Evolutionary conservation across 345 rosid species (phyloP).

Genomic region (Combretum micranthum): DNA sequence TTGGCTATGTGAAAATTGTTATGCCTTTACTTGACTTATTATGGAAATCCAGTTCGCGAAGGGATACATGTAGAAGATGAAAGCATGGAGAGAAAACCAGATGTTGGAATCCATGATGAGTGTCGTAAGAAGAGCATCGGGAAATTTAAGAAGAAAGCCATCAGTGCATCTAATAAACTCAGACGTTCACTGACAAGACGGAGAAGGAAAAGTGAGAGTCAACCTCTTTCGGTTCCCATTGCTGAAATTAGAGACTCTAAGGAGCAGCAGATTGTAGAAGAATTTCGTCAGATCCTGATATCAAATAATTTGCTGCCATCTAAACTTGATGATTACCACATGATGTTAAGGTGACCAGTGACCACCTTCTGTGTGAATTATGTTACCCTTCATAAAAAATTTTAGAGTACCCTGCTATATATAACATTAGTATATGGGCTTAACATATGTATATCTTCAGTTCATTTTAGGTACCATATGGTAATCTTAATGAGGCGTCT

Average conservation of each 20-base stretch:
- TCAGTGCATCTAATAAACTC: conserved; percentile 60
- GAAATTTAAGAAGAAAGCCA: conserved; percentile 64
- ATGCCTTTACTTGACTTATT: too few species aligned
- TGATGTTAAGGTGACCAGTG: conserved; percentile 71
- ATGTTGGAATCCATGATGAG: conserved; percentile 63
- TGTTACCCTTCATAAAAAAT: background rate
- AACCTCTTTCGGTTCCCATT: conserved; percentile 36
- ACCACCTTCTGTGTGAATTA: background rate
- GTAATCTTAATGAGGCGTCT: too few species aligned
- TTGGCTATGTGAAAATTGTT: too few species aligned
- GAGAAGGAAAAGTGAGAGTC: conserved; percentile 34
- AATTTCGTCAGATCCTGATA: conserved; percentile 45
- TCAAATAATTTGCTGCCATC: conserved; percentile 54
- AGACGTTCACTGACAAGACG: conserved; percentile 58
- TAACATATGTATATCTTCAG: too few species aligned
- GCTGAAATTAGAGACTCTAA: conserved; percentile 61
- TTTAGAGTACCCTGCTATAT: too few species aligned
- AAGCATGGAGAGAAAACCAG: conserved; percentile 53
- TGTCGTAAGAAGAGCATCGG: conserved; percentile 64
- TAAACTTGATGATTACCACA: conserved; percentile 66
- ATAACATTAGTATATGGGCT: too few species aligned
- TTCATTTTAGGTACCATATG: background rate
- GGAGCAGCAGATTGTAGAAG: conserved; percentile 62
- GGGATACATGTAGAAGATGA: conserved; percentile 54
- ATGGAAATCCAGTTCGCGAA: conserved; percentile 42